Conservation (phyloP, 2,329 filamentous ascomycete species). For the Diaporthe longicolla region DNA sequence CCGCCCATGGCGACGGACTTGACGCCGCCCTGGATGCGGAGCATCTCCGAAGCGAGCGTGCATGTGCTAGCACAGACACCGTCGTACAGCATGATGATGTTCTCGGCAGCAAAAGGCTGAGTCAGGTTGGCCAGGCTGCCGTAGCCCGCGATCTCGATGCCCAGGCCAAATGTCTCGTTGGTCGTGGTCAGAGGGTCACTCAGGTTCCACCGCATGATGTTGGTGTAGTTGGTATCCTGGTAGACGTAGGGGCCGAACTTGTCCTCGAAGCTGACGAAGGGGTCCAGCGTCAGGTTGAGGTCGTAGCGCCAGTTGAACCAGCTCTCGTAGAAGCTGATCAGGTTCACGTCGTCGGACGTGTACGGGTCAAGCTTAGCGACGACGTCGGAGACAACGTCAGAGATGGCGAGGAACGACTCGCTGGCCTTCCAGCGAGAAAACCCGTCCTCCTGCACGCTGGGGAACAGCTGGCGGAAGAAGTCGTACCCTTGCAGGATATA, state of each 20-base stretch:
- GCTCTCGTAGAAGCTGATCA: constrained; percentile 61
- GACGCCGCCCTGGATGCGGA: constrained; percentile 66
- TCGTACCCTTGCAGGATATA: constrained; percentile 73
- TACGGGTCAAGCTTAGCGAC: constrained; percentile 60
- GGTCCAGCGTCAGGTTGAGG: constrained; percentile 62
- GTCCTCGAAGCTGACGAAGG: constrained; percentile 64
- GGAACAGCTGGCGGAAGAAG: constrained; percentile 71
- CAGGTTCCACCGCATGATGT: constrained; percentile 66
- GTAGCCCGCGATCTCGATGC: constrained; percentile 66
- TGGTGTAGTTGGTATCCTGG: constrained; percentile 68
- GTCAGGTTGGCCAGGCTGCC: constrained; percentile 61
- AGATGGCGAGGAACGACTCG: constrained; percentile 59
- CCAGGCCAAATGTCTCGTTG: constrained; percentile 58
- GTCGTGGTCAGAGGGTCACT: constrained; percentile 57
- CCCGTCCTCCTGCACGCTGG: constrained; percentile 56
- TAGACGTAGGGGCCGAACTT: constrained; percentile 58
- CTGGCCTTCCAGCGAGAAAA: constrained; percentile 61
- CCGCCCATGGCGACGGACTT: constrained; percentile 69
- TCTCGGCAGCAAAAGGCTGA: constrained; percentile 68
- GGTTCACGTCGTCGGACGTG: constrained; percentile 54
- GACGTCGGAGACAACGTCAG: constrained; percentile 60
- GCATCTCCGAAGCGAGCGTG: constrained; percentile 68
- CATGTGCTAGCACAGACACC: constrained; percentile 72
- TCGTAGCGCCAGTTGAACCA: constrained; percentile 66
- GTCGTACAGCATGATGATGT: constrained; percentile 72